Conservation (phyloP, 495 filamentous ascomycete species). For the Aspergillus haitiensis region DNA sequence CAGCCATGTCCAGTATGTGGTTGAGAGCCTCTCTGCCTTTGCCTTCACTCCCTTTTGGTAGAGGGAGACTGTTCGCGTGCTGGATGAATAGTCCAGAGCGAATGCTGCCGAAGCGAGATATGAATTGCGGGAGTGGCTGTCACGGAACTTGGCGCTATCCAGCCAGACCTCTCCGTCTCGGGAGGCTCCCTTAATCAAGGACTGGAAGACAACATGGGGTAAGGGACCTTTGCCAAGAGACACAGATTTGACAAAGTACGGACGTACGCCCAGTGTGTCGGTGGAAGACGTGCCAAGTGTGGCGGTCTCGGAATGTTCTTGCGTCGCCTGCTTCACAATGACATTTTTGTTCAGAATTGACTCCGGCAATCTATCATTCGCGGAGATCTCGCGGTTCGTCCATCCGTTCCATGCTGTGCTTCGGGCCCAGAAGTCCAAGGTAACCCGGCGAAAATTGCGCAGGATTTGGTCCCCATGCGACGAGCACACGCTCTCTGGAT, state of each 20-base stretch:
- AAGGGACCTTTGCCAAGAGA: slow-evolving; percentile 3
- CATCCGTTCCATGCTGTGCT: slow-evolving; percentile 6
- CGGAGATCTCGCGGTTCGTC: slow-evolving; percentile 3
- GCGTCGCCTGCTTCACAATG: slow-evolving; percentile 10
- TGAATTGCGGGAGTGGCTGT: slow-evolving; percentile 13
- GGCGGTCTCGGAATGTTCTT: not conserved
- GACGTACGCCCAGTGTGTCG: not conserved
- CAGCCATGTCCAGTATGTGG: slow-evolving; percentile 12
- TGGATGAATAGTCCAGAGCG: slow-evolving; percentile 8
- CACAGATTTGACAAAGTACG: slow-evolving; percentile 2
- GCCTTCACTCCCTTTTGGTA: slow-evolving; percentile 1
- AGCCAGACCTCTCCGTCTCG: slow-evolving; percentile 7
- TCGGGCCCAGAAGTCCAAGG: slow-evolving; percentile 8
- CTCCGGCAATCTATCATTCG: slow-evolving; percentile 1
- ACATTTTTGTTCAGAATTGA: slow-evolving; percentile 5
- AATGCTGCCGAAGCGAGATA: slow-evolving; percentile 2
- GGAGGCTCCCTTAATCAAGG: slow-evolving; percentile 2
- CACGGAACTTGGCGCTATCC: slow-evolving; percentile 11
- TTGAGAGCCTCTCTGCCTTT: not conserved
- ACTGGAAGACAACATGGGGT: slow-evolving; percentile 1
- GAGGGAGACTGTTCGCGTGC: not conserved
- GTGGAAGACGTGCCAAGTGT: not conserved
- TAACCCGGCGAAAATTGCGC: not conserved
- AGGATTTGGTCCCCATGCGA: slow-evolving; percentile 6
- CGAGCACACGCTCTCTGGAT: slow-evolving; percentile 9